A percentile compares a stretch with the other conserved stretches of the same genome.
phyloP scores from a whole-genome alignment of 2,329 filamentous ascomycete genomes.

The Neurospora sp. region DNA sequence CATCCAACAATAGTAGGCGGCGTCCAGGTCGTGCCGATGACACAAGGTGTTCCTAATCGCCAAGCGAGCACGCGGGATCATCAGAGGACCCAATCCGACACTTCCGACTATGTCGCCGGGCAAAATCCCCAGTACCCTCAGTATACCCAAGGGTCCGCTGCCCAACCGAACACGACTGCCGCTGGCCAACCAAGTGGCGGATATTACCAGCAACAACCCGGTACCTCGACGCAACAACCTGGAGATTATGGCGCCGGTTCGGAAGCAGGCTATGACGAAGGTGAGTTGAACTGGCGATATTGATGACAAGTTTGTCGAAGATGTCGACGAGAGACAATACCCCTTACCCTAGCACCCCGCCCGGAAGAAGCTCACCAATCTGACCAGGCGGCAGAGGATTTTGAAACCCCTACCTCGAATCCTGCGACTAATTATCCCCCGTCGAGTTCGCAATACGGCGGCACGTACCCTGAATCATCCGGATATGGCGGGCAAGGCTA shows the following conservation, averaged over 20 bases:
- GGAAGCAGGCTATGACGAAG: constrained; percentile 56
- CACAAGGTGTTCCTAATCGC: constrained; percentile 54
- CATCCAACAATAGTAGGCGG: constrained; percentile 84
- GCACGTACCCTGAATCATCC: constrained; percentile 29
- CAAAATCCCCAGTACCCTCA: constrained; percentile 19
- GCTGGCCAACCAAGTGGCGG: constrained; percentile 27
- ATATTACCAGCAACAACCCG: constrained; percentile 36
- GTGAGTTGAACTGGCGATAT: constrained; percentile 52
- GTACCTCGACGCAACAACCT: constrained; percentile 32
- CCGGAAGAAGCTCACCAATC: constrained; percentile 31
- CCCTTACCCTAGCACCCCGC: constrained; percentile 35
- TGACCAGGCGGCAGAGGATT: constrained; percentile 46
- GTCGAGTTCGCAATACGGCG: constrained; percentile 32
- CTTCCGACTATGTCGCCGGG: constrained; percentile 21
- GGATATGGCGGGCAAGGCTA: constrained; percentile 62
- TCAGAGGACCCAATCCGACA: constrained; percentile 22
- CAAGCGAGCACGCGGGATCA: constrained; percentile 34
- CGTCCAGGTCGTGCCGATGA: constrained; percentile 92
- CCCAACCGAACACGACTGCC: constrained; percentile 21
- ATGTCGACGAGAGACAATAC: constrained; percentile 51
- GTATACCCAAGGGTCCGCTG: constrained; percentile 18
- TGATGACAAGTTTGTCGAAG: constrained; percentile 51
- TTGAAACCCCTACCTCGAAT: constrained; percentile 42
- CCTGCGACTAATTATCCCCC: constrained; percentile 26
- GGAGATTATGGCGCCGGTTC: constrained; percentile 42